These are phyloP conservation scores for Citeromyces siamensis DNA, from an alignment of 1,139 yeast genomes.

Conservation along the genomic window DNA sequence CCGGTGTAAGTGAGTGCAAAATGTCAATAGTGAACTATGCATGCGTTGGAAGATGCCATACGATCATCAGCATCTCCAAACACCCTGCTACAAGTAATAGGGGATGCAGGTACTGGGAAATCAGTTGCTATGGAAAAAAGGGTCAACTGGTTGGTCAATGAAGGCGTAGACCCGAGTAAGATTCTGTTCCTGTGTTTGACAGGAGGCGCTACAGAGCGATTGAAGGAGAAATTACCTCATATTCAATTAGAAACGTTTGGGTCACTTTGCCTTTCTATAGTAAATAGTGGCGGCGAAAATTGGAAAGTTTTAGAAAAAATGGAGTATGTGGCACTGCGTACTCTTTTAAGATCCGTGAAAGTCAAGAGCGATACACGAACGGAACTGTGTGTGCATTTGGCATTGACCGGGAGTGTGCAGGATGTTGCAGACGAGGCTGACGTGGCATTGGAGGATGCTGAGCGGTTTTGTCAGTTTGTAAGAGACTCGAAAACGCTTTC, in stretches of 20 bases:
- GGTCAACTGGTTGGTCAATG: constrained; percentile 31
- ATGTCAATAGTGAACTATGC: no score
- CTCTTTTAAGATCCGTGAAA: constrained; percentile 5
- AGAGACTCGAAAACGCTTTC: not conserved
- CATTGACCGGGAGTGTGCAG: not conserved
- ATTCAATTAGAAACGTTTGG: constrained; percentile 50
- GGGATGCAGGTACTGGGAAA: constrained; percentile 77
- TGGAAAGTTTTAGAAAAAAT: constrained; percentile 21
- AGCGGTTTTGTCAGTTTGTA: not conserved
- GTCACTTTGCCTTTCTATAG: constrained; percentile 38
- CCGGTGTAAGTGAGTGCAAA: no score
- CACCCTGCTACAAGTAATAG: constrained; percentile 29
- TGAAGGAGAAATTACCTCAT: constrained; percentile 24
- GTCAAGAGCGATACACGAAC: not conserved
- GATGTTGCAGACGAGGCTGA: not conserved
- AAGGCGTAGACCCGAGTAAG: constrained; percentile 33
- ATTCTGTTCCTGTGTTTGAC: constrained; percentile 60
- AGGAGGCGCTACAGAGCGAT: constrained; percentile 50
- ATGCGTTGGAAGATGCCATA: constrained; percentile 1
- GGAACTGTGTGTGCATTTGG: not conserved
- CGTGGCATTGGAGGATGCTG: not conserved
- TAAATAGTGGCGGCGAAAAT: constrained; percentile 25
- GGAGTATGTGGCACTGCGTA: constrained; percentile 8
- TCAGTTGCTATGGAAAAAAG: constrained; percentile 49
- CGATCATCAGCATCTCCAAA: not conserved